Base-by-base conservation (phyloP, 371 early-diverging fungal species). In the Zychaea mexicana region DNA sequence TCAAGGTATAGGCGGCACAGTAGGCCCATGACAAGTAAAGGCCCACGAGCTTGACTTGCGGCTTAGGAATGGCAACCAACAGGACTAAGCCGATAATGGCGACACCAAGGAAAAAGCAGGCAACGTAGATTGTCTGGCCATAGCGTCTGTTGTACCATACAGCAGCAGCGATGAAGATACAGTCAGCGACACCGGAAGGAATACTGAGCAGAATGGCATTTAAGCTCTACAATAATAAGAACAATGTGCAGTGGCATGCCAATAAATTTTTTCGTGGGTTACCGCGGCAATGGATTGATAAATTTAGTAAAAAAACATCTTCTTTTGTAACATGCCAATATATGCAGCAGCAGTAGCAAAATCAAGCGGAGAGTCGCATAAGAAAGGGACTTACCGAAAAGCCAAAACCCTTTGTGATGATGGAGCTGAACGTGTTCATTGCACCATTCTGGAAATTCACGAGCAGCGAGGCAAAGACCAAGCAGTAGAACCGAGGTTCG, bases 381-480 rank as follows among this genome's bases (percentile, higher is more conserved):
- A 13, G 28, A n/a, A 24, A 38, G n/a, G 19, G n/a, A 33, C 30
- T 56, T 67, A 67, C 68, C 63, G 68, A 59, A 65, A 73, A 73
- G n/a, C 70, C 70, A 49, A 73, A 65, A 1, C 60, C 67, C 21
- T 26, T 39, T 8, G 70, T 67, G n/a, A 70, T 65, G 24, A 73
- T 57, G 26, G 65, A 15, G 28, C 55, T 62, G 57, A 71, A 74
- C 2, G 66, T 71, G 47, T 36, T 60, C 71, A 71, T 62, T 5
- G 76, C 81, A 67, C 81, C 69, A 45, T 81, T 81, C 63, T 77
- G 78, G 42, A 81, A 47, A 52, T 72, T 76, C 24, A 71, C 53
- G 10, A 71, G 54, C 55, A 71, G 45, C 21, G 69, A 61, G 2
- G 68, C 46, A 22, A 71, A 60, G 46, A 66, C 38, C 24, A 69